Evolutionary conservation across 148 eudicot species (phyloP).

Genomic region (Hydrangea macrophylla): DNA sequence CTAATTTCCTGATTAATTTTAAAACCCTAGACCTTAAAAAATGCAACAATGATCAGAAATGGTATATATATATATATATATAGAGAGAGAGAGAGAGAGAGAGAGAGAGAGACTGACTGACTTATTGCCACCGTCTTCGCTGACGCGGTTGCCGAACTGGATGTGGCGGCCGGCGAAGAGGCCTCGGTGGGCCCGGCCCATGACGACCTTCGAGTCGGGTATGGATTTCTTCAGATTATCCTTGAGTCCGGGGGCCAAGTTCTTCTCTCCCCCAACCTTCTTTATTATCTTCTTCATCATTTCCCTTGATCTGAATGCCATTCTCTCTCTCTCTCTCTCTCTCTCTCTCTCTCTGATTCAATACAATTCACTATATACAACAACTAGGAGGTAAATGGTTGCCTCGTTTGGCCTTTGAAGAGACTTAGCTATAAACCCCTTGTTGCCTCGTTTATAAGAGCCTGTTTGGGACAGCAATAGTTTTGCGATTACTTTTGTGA

Average conservation of each 20-base stretch:
- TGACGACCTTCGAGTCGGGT: conserved; percentile 67
- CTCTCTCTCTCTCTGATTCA: neutral
- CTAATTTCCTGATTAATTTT: neutral
- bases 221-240: conserved; percentile 48
- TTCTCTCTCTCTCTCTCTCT: conserved; percentile 23
- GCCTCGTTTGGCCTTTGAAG: no score
- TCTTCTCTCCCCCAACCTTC: conserved; percentile 77
- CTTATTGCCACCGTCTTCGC: conserved; percentile 96
- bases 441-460: no score
- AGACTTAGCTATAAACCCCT: no score
- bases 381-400: no score
- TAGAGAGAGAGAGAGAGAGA: conserved; percentile 1
- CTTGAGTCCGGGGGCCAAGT: conserved; percentile 59
- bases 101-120: conserved; percentile 28
- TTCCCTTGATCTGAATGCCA: conserved; percentile 82
- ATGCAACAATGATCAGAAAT: neutral
- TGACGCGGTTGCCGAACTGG: conserved; percentile 78
- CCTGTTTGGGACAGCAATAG: no score
- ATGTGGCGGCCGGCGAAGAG: conserved; percentile 93
- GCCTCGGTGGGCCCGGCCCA: conserved; percentile 94
- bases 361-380: no score
- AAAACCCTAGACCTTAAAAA: neutral
- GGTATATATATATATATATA: neutral
- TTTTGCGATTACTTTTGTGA: no score
- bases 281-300: conserved; percentile 79